Evolutionary conservation across 257 asterid genomes (phyloP).

Genomic region (Solanum rostratum): DNA sequence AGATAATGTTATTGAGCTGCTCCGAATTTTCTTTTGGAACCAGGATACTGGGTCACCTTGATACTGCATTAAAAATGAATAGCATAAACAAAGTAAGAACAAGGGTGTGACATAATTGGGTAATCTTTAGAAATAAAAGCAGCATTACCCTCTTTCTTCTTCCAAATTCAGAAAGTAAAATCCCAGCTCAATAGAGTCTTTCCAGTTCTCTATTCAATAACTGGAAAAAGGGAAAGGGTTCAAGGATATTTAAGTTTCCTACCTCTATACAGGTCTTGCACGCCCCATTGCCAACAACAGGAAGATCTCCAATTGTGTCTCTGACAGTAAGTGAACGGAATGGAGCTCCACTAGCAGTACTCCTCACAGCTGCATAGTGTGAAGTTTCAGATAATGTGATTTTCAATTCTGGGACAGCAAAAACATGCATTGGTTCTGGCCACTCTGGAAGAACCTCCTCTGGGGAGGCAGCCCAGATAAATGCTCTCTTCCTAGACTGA

Average conservation of each 20-base stretch:
- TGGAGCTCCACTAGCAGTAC: slow-evolving; percentile 89
- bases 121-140: not conserved
- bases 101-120: not conserved
- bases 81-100: not conserved
- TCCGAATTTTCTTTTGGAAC: slow-evolving; percentile 80
- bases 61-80: slow-evolving; percentile 43
- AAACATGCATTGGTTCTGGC: slow-evolving; percentile 99
- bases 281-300: slow-evolving; percentile 82
- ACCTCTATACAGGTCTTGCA: slow-evolving; percentile 55
- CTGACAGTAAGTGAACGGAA: slow-evolving; percentile 88
- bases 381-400: slow-evolving; percentile 43
- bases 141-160: not conserved
- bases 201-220: not conserved
- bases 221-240: not conserved
- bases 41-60: slow-evolving; percentile 63
- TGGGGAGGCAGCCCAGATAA: slow-evolving; percentile 97
- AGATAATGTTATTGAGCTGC: slow-evolving; percentile 36
- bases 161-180: not conserved
- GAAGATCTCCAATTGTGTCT: slow-evolving; percentile 96
- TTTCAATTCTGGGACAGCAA: slow-evolving; percentile 71
- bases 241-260: not conserved
- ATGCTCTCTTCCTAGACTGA: slow-evolving; percentile 93
- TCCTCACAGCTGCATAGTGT: slow-evolving; percentile 72
- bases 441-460: slow-evolving; percentile 87
- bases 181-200: not conserved